Base-by-base conservation (phyloP, 305 asterid genomes). In the Fraxinus xanthoxyloides region DNA sequence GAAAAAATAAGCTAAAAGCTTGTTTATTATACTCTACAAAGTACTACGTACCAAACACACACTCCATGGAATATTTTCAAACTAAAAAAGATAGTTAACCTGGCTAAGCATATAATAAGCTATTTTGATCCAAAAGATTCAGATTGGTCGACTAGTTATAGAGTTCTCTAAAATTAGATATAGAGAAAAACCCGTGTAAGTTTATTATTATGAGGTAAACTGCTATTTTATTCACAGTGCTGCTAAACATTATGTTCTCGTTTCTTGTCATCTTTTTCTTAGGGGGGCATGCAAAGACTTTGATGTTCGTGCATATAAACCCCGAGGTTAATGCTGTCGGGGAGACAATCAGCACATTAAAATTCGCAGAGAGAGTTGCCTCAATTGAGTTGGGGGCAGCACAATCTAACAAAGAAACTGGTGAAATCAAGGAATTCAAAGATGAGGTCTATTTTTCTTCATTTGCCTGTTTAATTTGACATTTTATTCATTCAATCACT, bases 241-340 rank as follows among this genome's bases (percentile, higher is more conserved):
- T 35, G 48, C 43, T 26, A 36, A 59, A 19, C 69, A 38, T 56
- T 23, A 48, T 81, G 74, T 77, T 70, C 80, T 81, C 73, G 17
- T 51, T 24, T 15, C 26, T 24, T 46, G 72, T 79, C 67, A 65
- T 80, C 43, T 80, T 82, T 78, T 75, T 48, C 63, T 59, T 85
- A 92, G 98, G 98, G 56, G 98, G 98, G 30, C 95, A 95, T 86
- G 98, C 98, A 35, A 95, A 93, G 92, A 93, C 97, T 0, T 65
- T 95, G 91, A 95, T 95, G 98, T 91, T 95, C 46, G 97, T 95
- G 85, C 98, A 95, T 84, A 91, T 95, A 85, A 95, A 92, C 89
- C 97, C 98, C 2, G 93, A 92, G 84, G 89, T 83, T 77, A 86
- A 89, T 85, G 92, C 98, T 80, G 72, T 95, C 21, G 97, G 95